Evolutionary conservation across 345 rosid genomes (phyloP), one percentile per base, ranked within the genome.

Genomic region (Diplotaxis tenuifolia): DNA sequence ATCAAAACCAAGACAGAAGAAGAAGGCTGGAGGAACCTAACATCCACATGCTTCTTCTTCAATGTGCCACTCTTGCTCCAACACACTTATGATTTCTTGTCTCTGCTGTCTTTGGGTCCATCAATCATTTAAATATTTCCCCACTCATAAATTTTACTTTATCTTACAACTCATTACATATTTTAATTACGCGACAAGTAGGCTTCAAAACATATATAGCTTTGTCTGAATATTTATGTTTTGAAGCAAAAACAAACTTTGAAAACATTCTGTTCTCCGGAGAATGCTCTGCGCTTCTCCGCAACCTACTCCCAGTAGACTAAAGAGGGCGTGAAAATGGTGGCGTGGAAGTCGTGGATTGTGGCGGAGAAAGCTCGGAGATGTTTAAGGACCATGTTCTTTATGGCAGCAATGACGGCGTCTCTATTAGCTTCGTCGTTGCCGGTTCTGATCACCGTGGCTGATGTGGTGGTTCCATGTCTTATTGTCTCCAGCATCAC

Each of bases 361-460:
- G 70, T 87, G 71, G 75, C 87, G 54, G 98, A 93, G 62, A 93
- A 91, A 85, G 80, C 68, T 55, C 73, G 85, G 73, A 86, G 98
- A 77, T 82, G 84, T 61, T 47, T 79, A 1, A 53, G 96, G 73
- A 93, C 98, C 38, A 82, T 80, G 63, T 91, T 89, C 76, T 93
- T 93, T 78, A 79, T 93, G 80, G 86, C 87, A 72, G 91, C 98
- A 80, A 93, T 93, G 98, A 83, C 81, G 71, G 89, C 85, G 27
- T 93, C 98, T 71, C 84, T 93, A 15, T 69, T 93, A 62, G 89
- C 84, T 29, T 91, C 96, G n/a, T 93, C 97, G 47, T 75, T 93
- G 59, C 97, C 97, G 40, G 76, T 93, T 64, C 81, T 93, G 54
- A 94, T 91, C 76, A 86, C 97, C 62, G 57, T 88, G 20, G 87